Percentiles rank a stretch among this genome's conserved stretches.
phyloP scores from a whole-genome alignment of 73 alveolate species.

The Paramecium sonneborni region DNA sequence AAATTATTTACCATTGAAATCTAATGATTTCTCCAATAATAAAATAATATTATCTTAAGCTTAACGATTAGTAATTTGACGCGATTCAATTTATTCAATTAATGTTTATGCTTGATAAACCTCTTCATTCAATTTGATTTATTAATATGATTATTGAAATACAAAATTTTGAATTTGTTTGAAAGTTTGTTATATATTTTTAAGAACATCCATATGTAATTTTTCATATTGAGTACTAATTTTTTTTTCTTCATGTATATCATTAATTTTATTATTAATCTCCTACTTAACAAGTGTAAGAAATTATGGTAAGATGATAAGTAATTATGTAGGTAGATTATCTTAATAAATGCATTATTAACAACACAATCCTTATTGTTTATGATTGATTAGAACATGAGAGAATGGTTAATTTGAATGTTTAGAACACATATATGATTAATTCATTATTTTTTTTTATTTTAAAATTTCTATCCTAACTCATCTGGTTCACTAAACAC shows the following conservation, averaged over 20 bases:
- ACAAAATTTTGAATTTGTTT: neutral
- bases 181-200: neutral
- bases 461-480: neutral
- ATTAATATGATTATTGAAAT: neutral
- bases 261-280: neutral
- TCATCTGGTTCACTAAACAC: constrained; percentile 29
- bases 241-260: neutral
- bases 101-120: neutral
- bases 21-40: neutral
- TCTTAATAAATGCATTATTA: neutral
- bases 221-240: neutral
- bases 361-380: neutral
- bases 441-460: constrained; percentile 7
- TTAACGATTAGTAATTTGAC: neutral
- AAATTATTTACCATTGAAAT: neutral
- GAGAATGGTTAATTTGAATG: neutral
- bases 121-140: neutral
- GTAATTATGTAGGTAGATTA: neutral
- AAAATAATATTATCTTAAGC: neutral
- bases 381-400: neutral
- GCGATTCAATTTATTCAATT: neutral
- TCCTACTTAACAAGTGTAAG: neutral
- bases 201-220: neutral
- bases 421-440: neutral
- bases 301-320: neutral